These are phyloP conservation scores for Gracilaria domingensis DNA, from an alignment of 23 red algal genomes.

Conservation along the genomic window DNA sequence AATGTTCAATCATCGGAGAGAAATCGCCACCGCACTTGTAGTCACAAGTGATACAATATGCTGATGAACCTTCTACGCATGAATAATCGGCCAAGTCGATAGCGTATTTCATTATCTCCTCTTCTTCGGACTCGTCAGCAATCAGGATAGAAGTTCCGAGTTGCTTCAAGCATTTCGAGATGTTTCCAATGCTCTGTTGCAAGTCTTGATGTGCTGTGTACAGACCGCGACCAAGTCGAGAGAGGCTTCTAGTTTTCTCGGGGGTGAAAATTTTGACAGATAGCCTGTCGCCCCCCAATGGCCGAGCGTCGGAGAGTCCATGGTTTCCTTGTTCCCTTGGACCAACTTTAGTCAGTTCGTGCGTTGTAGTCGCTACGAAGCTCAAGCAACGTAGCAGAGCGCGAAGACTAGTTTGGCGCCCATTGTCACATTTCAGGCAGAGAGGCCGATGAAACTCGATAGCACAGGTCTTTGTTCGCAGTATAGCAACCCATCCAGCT, in stretches of 20 bases:
- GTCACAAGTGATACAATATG: slow-evolving; percentile 14
- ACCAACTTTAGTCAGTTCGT: slow-evolving; percentile 10
- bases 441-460: slow-evolving; percentile 33
- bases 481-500: slow-evolving; percentile 7
- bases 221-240: not conserved
- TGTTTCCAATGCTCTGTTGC: not conserved
- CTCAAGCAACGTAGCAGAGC: slow-evolving; percentile 2
- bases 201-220: slow-evolving; percentile 6
- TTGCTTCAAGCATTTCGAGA: slow-evolving; percentile 2
- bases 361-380: slow-evolving; percentile 1
- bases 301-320: slow-evolving; percentile 14
- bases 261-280: slow-evolving; percentile 6
- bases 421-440: slow-evolving; percentile 16
- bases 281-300: not conserved
- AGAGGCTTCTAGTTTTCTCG: not conserved
- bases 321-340: not conserved
- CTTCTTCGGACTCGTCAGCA: not conserved
- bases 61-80: not conserved
- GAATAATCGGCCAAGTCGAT: not conserved
- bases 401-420: slow-evolving; percentile 9
- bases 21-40: slow-evolving; percentile 21
- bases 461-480: not conserved
- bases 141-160: not conserved
- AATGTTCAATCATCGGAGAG: slow-evolving; percentile 12
- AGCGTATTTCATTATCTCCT: not conserved